phyloP scores from a whole-genome alignment of 2,329 filamentous ascomycete species.

The Hypoxylon rubiginosum region DNA sequence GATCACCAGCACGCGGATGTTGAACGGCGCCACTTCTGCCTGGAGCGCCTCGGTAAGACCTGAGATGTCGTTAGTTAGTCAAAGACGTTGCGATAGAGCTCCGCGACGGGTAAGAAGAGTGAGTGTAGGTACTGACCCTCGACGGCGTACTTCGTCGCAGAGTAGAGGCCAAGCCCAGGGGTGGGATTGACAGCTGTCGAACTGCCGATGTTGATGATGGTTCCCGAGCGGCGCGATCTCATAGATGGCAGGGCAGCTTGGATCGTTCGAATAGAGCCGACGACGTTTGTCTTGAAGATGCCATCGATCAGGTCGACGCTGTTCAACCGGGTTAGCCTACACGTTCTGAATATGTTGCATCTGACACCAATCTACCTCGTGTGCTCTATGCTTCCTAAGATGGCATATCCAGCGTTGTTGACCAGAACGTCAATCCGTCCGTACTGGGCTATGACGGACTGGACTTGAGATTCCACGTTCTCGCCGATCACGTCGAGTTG shows the following conservation, averaged over 20 bases:
- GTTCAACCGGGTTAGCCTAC: slow-evolving; percentile 16
- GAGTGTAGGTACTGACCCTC: slow-evolving; percentile 35
- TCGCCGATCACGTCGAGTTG: slow-evolving; percentile 43
- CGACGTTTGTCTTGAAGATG: slow-evolving; percentile 47
- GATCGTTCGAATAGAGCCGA: slow-evolving; percentile 46
- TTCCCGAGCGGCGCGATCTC: slow-evolving; percentile 45
- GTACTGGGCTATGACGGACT: slow-evolving; percentile 37
- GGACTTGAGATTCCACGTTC: slow-evolving; percentile 41
- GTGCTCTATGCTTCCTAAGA: slow-evolving; percentile 45
- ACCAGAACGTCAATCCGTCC: slow-evolving; percentile 44
- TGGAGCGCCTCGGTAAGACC: slow-evolving; percentile 45
- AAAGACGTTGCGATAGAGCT: background rate
- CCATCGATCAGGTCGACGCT: slow-evolving; percentile 43
- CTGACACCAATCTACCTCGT: slow-evolving; percentile 32
- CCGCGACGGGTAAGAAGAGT: background rate
- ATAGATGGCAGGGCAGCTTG: slow-evolving; percentile 47
- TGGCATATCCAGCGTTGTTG: slow-evolving; percentile 42
- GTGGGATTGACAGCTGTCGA: slow-evolving; percentile 20
- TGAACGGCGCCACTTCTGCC: slow-evolving; percentile 43
- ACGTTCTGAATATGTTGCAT: background rate
- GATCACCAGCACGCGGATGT: slow-evolving; percentile 45
- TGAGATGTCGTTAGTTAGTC: slow-evolving; percentile 23
- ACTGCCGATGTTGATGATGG: slow-evolving; percentile 50
- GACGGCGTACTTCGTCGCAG: slow-evolving; percentile 45
- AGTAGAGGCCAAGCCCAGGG: slow-evolving; percentile 45